Conservation (phyloP, 257 asterid species). For the Leonotis leonurus region DNA sequence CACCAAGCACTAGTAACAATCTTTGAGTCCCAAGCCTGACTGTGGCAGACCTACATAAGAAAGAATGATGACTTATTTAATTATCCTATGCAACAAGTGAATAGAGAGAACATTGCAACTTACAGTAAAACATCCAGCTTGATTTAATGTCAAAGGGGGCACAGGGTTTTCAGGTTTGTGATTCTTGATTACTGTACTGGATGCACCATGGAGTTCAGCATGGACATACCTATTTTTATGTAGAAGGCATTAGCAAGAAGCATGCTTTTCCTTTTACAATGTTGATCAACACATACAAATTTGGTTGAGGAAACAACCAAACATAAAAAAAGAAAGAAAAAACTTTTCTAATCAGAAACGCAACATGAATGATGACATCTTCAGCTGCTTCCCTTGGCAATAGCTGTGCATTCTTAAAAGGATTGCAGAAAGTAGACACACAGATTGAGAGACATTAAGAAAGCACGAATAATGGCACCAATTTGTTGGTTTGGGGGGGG, state of each 20-base stretch:
- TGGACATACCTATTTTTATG: constrained; percentile 68
- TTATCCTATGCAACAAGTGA: neutral
- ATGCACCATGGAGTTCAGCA: constrained; percentile 98
- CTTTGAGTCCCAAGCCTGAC: constrained; percentile 99
- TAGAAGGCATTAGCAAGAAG: constrained; percentile 21
- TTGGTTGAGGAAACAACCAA: neutral
- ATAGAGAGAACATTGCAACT: constrained; percentile 20
- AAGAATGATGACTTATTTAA: constrained; percentile 7
- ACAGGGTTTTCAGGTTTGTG: constrained; percentile 83
- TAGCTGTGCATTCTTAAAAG: neutral
- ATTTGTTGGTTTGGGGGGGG: too few species aligned
- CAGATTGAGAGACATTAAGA: constrained; percentile 11
- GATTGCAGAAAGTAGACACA: neutral
- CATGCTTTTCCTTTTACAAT: neutral
- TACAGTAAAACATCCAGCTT: constrained; percentile 95
- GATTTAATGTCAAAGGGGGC: constrained; percentile 96
- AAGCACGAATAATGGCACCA: too few species aligned
- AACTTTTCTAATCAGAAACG: neutral
- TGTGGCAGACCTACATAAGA: constrained; percentile 77
- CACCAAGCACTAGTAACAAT: constrained; percentile 99
- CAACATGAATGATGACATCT: constrained; percentile 1
- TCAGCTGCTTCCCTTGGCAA: neutral
- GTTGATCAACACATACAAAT: constrained; percentile 4
- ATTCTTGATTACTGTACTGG: constrained; percentile 95
- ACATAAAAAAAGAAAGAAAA: neutral